Evolutionary conservation across 2,329 filamentous ascomycete genomes (phyloP).

Genomic region (Claviceps capensis): DNA sequence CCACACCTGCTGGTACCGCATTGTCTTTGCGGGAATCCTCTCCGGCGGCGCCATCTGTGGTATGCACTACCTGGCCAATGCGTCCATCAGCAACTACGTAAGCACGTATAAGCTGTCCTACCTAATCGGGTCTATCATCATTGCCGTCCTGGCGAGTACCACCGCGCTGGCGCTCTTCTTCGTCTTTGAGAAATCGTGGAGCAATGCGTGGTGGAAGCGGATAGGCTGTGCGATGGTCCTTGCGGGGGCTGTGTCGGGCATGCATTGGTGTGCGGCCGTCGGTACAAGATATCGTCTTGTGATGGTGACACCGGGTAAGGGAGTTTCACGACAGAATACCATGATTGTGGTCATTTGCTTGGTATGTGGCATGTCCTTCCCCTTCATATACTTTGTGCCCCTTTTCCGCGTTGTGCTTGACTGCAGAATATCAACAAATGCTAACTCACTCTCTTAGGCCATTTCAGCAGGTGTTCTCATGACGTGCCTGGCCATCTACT

Average conservation of each 20-base stretch:
- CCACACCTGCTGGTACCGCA: conserved; percentile 40
- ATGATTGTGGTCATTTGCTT: conserved; percentile 56
- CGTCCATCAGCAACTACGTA: conserved; percentile 62
- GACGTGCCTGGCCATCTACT: conserved; percentile 33
- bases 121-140: conserved; percentile 54
- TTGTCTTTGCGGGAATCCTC: conserved; percentile 48
- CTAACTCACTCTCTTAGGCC: conserved; percentile 27
- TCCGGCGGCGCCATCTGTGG: conserved; percentile 65
- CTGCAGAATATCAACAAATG: neutral
- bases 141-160: conserved; percentile 57
- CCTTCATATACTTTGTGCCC: no score
- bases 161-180: conserved; percentile 64
- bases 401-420: neutral
- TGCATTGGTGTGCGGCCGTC: conserved; percentile 70
- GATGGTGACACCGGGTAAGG: conserved; percentile 17
- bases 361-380: conserved; percentile 28
- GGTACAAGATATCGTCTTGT: conserved; percentile 54
- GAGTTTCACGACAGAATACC: conserved; percentile 7
- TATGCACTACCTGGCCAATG: conserved; percentile 77
- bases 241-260: conserved; percentile 63
- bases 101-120: conserved; percentile 45
- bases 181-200: conserved; percentile 60
- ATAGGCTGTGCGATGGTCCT: conserved; percentile 51
- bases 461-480: conserved; percentile 48
- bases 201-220: conserved; percentile 63